Conservation (phyloP, 164 flowering plant genomes). For the Chimonanthus praecox region DNA sequence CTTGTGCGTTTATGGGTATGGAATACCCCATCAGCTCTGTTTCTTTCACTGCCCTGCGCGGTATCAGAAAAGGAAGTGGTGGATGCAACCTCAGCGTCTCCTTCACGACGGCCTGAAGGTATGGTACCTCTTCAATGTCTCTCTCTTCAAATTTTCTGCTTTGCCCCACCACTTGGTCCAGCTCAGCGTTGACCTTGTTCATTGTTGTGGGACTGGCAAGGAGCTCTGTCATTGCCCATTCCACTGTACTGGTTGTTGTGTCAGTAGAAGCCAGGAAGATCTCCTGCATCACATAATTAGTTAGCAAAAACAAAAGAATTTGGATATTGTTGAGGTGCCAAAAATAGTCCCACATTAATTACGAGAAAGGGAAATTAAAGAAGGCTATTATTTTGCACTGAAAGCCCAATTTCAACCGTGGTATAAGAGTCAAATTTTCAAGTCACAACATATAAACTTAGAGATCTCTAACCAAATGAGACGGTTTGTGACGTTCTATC, state of each 20-base stretch:
- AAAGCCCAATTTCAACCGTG: too few species aligned
- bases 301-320: not conserved
- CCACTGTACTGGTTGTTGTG: constrained; percentile 9
- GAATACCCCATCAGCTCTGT: constrained; percentile 20
- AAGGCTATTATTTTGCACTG: not conserved
- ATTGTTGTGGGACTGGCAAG: constrained; percentile 4
- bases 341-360: too few species aligned
- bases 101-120: constrained; percentile 25
- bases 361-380: not conserved
- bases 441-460: too few species aligned
- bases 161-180: constrained; percentile 26
- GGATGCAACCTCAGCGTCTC: constrained; percentile 32
- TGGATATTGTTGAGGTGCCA: not conserved
- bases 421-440: too few species aligned
- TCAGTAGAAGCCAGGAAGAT: constrained; percentile 10
- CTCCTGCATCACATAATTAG: constrained; percentile 4
- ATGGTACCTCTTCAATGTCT: constrained; percentile 22
- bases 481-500: too few species aligned
- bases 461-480: too few species aligned
- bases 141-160: constrained; percentile 16
- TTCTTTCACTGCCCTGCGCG: constrained; percentile 22
- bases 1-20: constrained; percentile 21
- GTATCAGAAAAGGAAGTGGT: constrained; percentile 23
- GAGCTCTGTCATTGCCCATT: constrained; percentile 16
- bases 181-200: constrained; percentile 15